Base-by-base conservation (phyloP, 2,329 filamentous ascomycete species). In the Mycosphaerelloides madeirae region DNA sequence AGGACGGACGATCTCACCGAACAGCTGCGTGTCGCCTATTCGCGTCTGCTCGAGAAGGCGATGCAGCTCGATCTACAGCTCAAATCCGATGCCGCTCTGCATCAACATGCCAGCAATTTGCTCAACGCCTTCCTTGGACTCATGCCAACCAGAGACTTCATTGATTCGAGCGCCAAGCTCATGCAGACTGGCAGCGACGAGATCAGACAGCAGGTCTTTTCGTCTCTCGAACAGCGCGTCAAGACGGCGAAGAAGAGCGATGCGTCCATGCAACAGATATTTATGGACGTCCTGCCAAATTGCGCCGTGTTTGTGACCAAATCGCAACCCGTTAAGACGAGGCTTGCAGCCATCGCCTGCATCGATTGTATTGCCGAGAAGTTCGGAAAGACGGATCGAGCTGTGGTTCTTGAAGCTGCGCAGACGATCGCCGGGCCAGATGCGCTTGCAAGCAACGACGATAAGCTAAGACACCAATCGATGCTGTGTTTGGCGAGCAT, bases 361-460 rank as follows among this genome's bases (percentile, higher is more conserved):
- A 84, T 97, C 34, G 90, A 96, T 68, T 87, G 87, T 65, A 94
- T 98, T 51, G 80, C 87, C 2, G 90, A 96, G 68, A 91, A 91
- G 65, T 97, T 95, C 64, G 94, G 93, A 55, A 94, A 93, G 73
- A 94, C 90, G 65, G 87, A 95, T 59, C 75, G 85, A 1, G 80
- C 85, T 54, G 83, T 81, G 34, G 85, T 95, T 34, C 76, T 85
- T 19, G 78, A 79, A 3, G 85, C 89, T 4, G 87, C 89, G 3
- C 74, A 81, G 47, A 84, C 84, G 1, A 84, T 98, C 57, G 82
- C 86, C 29, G 82, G 89, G 32, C 72, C 81, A 43, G 74, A 85
- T 52, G 91, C 87, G 52, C 77, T 97, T 38, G 86, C 85, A 83
- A 85, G 84, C 31, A 83, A 85, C 62, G 67, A 76, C 11, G 85